Evolutionary conservation across 1,284 basidiomycete species (phyloP).

Genomic region (Leccinum subspadiceum): DNA sequence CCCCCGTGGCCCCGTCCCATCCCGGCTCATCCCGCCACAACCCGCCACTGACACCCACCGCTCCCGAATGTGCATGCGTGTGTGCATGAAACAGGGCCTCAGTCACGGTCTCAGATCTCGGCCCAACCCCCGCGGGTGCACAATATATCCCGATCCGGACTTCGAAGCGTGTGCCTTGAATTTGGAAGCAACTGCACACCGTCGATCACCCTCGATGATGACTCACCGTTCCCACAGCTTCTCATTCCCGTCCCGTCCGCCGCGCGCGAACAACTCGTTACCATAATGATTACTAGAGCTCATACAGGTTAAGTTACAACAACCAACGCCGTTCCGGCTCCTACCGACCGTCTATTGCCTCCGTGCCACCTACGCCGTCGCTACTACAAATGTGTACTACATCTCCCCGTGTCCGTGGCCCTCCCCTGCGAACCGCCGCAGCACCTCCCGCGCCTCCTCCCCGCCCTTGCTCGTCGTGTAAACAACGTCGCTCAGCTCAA

Average conservation of each 20-base stretch:
- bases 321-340: conserved; percentile 5
- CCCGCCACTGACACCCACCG: not conserved
- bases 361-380: not conserved
- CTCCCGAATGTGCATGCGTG: not conserved
- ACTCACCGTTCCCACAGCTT: conserved; percentile 14
- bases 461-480: conserved; percentile 57
- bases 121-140: conserved; percentile 4
- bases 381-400: not conserved
- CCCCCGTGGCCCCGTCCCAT: conserved; percentile 8
- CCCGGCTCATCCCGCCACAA: conserved; percentile 13
- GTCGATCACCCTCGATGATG: conserved; percentile 38
- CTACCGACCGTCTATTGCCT: not conserved
- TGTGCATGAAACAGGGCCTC: conserved; percentile 22
- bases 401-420: conserved; percentile 23
- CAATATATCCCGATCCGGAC: conserved; percentile 30
- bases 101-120: not conserved
- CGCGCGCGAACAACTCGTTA: not conserved
- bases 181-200: conserved; percentile 30
- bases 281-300: not conserved
- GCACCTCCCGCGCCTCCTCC: conserved; percentile 38
- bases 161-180: conserved; percentile 29
- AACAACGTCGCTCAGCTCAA: conserved; percentile 61
- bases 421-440: conserved; percentile 32
- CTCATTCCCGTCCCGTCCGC: conserved; percentile 22
- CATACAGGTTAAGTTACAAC: conserved; percentile 15